Evolutionary conservation across 805 yeast genomes (phyloP).

Genomic region (Diddensiella santjacobensis): DNA sequence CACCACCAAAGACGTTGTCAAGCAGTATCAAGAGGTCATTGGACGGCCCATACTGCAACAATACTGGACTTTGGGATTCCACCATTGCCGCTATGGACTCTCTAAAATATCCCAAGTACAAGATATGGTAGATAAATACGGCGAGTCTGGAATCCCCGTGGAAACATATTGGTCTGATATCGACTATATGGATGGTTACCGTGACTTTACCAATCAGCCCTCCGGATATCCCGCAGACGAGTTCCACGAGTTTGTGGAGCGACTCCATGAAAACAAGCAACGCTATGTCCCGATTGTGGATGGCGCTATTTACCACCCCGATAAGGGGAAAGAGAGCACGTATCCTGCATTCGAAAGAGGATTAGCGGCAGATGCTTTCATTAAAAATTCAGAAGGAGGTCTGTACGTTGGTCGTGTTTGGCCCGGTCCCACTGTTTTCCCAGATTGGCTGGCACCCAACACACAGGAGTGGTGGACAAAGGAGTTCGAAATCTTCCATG

Average conservation of each 20-base stretch:
- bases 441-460: conserved; percentile 69
- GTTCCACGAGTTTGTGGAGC: conserved; percentile 60
- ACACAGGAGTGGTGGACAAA: conserved; percentile 43
- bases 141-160: conserved; percentile 67
- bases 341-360: conserved; percentile 61
- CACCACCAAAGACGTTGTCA: conserved; percentile 52
- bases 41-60: conserved; percentile 74
- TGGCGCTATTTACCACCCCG: conserved; percentile 52
- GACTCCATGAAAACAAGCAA: conserved; percentile 67
- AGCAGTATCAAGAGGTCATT: conserved; percentile 60
- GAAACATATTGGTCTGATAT: conserved; percentile 92
- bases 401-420: conserved; percentile 83
- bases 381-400: conserved; percentile 45
- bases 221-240: conserved; percentile 69
- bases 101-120: conserved; percentile 78
- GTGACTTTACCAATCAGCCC: conserved; percentile 86
- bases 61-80: conserved; percentile 77
- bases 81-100: conserved; percentile 96
- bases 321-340: conserved; percentile 32
- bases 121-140: conserved; percentile 62
- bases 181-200: conserved; percentile 79
- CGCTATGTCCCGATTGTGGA: conserved; percentile 80
- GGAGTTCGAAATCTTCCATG: conserved; percentile 41
- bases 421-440: conserved; percentile 95
- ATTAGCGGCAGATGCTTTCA: conserved; percentile 39